Percentiles rank a stretch among this genome's conserved stretches.
Conservation (phyloP, 2,329 filamentous ascomycete genomes). For the Colletotrichum ledebouriae region DNA sequence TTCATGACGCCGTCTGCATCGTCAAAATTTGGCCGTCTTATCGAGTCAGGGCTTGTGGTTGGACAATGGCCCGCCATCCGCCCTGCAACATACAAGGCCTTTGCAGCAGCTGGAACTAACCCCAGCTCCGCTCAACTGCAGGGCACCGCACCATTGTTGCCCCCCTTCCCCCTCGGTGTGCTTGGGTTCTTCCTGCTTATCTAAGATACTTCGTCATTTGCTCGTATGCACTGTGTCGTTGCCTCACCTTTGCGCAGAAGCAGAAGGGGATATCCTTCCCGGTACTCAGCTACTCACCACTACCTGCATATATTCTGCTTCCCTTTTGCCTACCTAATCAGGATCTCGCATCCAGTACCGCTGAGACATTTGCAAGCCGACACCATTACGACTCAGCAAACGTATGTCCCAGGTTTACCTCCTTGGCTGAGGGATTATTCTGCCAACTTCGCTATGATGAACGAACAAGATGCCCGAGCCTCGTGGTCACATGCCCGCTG, state of each 20-base stretch:
- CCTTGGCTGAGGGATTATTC: constrained; percentile 12
- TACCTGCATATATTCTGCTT: constrained; percentile 26
- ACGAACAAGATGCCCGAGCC: constrained; percentile 10
- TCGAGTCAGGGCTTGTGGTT: constrained; percentile 34
- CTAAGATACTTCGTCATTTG: no score
- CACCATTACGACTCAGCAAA: constrained; percentile 17
- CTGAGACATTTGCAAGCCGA: constrained; percentile 18
- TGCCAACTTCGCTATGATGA: background rate
- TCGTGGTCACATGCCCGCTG: constrained; percentile 15
- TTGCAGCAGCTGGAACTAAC: constrained; percentile 33
- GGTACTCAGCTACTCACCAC: constrained; percentile 24
- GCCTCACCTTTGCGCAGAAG: background rate
- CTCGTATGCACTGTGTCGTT: no score
- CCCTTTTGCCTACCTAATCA: background rate
- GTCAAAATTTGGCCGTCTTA: constrained; percentile 39
- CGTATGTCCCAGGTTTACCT: background rate
- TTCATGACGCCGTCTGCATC: constrained; percentile 37
- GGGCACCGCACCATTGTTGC: constrained; percentile 13
- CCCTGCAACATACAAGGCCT: constrained; percentile 33
- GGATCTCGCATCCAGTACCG: constrained; percentile 15
- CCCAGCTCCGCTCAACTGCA: constrained; percentile 26
- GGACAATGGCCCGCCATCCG: constrained; percentile 30
- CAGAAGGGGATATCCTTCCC: constrained; percentile 4
- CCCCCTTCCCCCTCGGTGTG: background rate
- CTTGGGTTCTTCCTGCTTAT: background rate